A percentile compares a stretch with the other conserved stretches of the same genome.
phyloP scores from a whole-genome alignment of 805 yeast species.

The Candida xiaguanensis region DNA sequence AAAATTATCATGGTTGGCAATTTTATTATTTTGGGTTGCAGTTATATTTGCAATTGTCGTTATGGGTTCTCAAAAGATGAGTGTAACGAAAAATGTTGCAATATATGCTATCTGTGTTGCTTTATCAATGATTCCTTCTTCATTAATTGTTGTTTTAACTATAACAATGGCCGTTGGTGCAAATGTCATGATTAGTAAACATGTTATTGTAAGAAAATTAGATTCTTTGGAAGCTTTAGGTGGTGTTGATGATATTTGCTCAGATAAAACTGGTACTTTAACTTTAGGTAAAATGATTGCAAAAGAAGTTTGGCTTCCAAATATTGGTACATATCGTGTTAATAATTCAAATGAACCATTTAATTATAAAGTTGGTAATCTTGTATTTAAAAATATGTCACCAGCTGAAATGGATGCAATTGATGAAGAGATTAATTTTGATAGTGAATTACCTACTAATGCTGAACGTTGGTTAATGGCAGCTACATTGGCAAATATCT shows the following conservation, averaged over 20 bases:
- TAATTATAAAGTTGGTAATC: conserved; percentile 58
- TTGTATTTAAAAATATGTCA: conserved; percentile 28
- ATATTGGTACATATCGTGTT: conserved; percentile 54
- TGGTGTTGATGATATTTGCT: conserved; percentile 74
- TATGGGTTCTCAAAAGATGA: conserved; percentile 76
- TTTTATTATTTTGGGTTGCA: conserved; percentile 67
- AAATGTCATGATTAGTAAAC: conserved; percentile 61
- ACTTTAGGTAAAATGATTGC: conserved; percentile 79
- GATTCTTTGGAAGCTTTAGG: conserved; percentile 80
- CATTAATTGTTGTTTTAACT: conserved; percentile 76
- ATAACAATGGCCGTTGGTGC: conserved; percentile 85
- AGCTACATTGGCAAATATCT: conserved; percentile 79
- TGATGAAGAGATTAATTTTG: conserved; percentile 35
- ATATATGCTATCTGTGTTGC: conserved; percentile 86
- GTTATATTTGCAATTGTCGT: conserved; percentile 84
- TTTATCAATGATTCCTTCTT: conserved; percentile 77
- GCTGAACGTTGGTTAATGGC: conserved; percentile 54
- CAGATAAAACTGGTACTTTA: conserved; percentile 80
- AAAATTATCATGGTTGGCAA: conserved; percentile 72
- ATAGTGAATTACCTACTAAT: conserved; percentile 15
- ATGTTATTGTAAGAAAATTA: conserved; percentile 71
- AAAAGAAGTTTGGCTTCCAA: conserved; percentile 66
- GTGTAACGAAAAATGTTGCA: conserved; percentile 77
- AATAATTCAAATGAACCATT: conserved; percentile 56
- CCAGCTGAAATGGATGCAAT: conserved; percentile 35